Evolutionary conservation across 2,329 filamentous ascomycete genomes (phyloP).

Genomic region (Grosmannia penicillata): DNA sequence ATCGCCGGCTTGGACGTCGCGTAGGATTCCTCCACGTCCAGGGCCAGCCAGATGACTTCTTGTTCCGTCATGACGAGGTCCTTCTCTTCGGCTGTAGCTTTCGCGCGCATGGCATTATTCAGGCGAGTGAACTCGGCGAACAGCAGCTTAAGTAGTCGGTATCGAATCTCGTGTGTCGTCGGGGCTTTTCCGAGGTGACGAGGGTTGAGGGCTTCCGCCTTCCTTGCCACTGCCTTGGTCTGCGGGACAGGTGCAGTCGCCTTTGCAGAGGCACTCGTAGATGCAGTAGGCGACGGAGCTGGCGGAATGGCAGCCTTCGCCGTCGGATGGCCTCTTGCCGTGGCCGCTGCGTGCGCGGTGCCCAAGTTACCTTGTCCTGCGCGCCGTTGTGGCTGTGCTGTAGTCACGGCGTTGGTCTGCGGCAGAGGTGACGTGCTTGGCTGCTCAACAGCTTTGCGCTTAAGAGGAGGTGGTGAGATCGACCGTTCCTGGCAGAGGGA

Average conservation of each 20-base stretch:
- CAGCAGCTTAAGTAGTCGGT: constrained; percentile 45
- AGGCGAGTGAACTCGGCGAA: constrained; percentile 52
- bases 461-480: constrained; percentile 5
- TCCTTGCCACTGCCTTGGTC: constrained; percentile 12
- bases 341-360: neutral
- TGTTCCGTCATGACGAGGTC: constrained; percentile 47
- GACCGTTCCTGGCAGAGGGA: neutral
- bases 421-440: no score
- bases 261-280: neutral
- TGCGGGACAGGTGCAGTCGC: neutral
- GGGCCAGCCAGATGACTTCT: constrained; percentile 49
- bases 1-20: constrained; percentile 54
- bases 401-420: no score
- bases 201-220: constrained; percentile 48
- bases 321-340: no score
- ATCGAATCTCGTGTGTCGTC: constrained; percentile 38
- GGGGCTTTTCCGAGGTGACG: constrained; percentile 45
- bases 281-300: neutral
- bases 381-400: no score
- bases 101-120: constrained; percentile 45
- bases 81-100: constrained; percentile 30
- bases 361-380: neutral
- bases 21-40: constrained; percentile 66
- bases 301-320: neutral
- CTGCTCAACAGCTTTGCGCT: constrained; percentile 4